Evolutionary conservation across 2,329 filamentous ascomycete genomes (phyloP), one percentile per base, ranked within the genome.

Genomic region (Sphaerulina vaccinii): DNA sequence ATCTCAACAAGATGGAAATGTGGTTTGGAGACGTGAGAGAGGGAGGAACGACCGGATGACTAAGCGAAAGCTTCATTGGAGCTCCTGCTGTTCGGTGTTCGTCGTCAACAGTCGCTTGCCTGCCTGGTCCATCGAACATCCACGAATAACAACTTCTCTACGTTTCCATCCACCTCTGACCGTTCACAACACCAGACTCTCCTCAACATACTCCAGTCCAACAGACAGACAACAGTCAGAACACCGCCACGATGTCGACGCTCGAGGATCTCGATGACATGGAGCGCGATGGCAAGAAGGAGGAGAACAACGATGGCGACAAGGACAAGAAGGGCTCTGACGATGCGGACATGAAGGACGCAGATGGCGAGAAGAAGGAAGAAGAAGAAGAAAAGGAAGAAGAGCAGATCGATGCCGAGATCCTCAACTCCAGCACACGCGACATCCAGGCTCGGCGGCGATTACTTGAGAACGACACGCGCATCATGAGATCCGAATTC

Each of bases 401-500:
- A 42, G 86, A 95, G 62, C 81, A 91, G 49, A 81, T 99, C 59
- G 92, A 97, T 72, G 86, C 92, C 50, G 93, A 99, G 76, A 92
- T 99, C 65, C 82, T 97, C 55, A 86, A 84, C 71, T 86, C 95
- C 64, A 92, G 87, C 78, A 97, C 93, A 77, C 85, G 90, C 77
- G 93, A 99, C 76, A 95, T 99, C 67, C 80, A 89, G 66, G 95
- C 90, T 65, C 84, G 93, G 72, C 88, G 86, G 78, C 86, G 91
- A 68, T 81, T 99, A 68, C 79, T 99, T 61, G 93, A 99, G 74
- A 99, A 99, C 73, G 93, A 99, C 74, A 88, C 93, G 67, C 83
- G 93, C 66, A 97, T 99, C 75, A 97, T 99, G 90, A 92, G 88
- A 80, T 96, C 90, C 79, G 93, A 99, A 74, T 90, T 84, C 65